These are phyloP conservation scores for Mariannaea elegans DNA, from an alignment of 2,329 filamentous ascomycete species.

Conservation along the genomic window DNA sequence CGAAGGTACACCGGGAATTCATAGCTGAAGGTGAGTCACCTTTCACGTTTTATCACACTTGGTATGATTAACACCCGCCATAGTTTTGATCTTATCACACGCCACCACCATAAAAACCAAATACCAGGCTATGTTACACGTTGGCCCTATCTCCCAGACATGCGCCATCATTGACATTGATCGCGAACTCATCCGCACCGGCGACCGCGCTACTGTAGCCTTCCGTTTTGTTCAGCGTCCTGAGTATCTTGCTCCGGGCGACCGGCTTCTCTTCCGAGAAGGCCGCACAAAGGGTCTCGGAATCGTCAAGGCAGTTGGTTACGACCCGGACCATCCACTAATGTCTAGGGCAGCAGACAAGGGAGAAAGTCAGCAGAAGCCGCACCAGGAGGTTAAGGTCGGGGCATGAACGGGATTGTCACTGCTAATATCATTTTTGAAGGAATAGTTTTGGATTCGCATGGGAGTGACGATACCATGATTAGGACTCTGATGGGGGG, in stretches of 20 bases:
- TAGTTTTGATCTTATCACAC: slow-evolving; percentile 92
- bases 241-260: slow-evolving; percentile 89
- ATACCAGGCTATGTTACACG: slow-evolving; percentile 98
- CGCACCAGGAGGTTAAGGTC: slow-evolving; percentile 35
- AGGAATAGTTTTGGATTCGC: slow-evolving; percentile 1
- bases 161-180: slow-evolving; percentile 98
- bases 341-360: slow-evolving; percentile 28
- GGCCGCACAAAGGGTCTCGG: slow-evolving; percentile 94
- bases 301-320: slow-evolving; percentile 91
- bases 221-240: slow-evolving; percentile 95
- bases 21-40: slow-evolving; percentile 72
- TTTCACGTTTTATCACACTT: background rate
- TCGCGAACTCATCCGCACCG: slow-evolving; percentile 91
- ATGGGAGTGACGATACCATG: slow-evolving; percentile 26
- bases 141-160: slow-evolving; percentile 93
- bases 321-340: slow-evolving; percentile 71
- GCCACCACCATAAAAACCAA: slow-evolving; percentile 96
- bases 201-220: slow-evolving; percentile 91
- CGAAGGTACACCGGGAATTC: slow-evolving; percentile 79
- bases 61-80: slow-evolving; percentile 14
- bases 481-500: slow-evolving; percentile 3
- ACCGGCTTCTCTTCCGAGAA: slow-evolving; percentile 91
- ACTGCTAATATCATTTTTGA: background rate
- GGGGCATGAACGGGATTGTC: slow-evolving; percentile 28
- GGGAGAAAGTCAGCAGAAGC: slow-evolving; percentile 31